These are phyloP conservation scores for Fraxinus pennsylvanica DNA, from an alignment of 257 asterid species.

Conservation along the genomic window DNA sequence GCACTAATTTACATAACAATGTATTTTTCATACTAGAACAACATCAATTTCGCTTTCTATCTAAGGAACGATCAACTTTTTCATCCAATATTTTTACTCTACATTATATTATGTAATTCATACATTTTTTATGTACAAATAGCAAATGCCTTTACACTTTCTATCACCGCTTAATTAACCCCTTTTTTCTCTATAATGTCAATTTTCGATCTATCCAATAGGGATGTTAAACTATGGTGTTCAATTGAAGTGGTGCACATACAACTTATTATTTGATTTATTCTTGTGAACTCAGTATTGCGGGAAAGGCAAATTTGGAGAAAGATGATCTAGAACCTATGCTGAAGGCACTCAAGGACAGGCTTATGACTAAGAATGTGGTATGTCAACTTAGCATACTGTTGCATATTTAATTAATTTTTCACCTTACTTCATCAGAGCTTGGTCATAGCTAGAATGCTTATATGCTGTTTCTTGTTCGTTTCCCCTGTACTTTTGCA, in stretches of 20 bases:
- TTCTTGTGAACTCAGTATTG: constrained; percentile 54
- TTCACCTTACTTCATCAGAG: background rate
- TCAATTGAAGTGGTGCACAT: background rate
- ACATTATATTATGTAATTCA: too few species aligned
- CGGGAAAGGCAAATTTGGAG: constrained; percentile 92
- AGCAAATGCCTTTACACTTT: background rate
- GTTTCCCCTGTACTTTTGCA: background rate
- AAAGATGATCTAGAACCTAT: constrained; percentile 86
- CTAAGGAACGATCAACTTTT: too few species aligned
- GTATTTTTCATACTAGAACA: too few species aligned
- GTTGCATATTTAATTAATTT: background rate
- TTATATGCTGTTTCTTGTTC: background rate
- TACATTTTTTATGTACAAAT: too few species aligned
- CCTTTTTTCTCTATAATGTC: background rate
- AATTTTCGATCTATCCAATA: background rate
- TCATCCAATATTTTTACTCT: too few species aligned
- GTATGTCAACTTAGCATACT: constrained; percentile 44
- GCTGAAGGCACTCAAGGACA: constrained; percentile 92
- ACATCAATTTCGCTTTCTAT: too few species aligned
- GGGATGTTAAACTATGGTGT: background rate
- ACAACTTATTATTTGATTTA: background rate
- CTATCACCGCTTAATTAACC: background rate
- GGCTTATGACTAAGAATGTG: constrained; percentile 99
- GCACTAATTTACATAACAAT: too few species aligned
- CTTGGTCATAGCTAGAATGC: background rate